Conservation (phyloP, 257 asterid genomes). For the Striga asiatica region DNA sequence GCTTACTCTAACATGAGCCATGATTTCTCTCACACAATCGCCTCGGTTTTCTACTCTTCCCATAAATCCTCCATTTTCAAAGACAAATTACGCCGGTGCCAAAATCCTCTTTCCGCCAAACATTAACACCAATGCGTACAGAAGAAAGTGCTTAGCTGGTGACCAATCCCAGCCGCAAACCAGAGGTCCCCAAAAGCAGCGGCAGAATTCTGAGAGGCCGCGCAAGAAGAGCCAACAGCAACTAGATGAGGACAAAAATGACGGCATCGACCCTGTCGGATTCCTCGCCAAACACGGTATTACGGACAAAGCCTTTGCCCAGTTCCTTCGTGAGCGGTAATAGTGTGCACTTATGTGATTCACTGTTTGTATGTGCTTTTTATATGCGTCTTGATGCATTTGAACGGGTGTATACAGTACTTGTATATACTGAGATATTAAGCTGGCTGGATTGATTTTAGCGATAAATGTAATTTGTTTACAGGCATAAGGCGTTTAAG, state of each 20-base stretch:
- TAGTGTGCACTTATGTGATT: not conserved
- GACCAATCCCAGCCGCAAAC: constrained; percentile 20
- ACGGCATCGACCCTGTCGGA: constrained; percentile 78
- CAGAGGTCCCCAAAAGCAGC: constrained; percentile 1
- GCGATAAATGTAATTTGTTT: constrained; percentile 4
- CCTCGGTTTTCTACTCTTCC: constrained; percentile 20
- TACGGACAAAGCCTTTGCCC: constrained; percentile 56
- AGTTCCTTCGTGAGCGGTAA: constrained; percentile 89
- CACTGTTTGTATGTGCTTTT: not conserved
- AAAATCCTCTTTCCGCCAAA: constrained; percentile 12
- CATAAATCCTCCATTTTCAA: constrained; percentile 4
- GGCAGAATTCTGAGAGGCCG: constrained; percentile 20
- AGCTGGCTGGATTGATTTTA: constrained; percentile 1
- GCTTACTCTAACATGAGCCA: constrained; percentile 4
- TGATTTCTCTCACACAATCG: constrained; percentile 28
- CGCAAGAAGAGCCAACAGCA: constrained; percentile 25
- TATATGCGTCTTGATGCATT: not conserved
- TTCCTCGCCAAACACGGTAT: constrained; percentile 65
- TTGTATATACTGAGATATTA: constrained; percentile 4
- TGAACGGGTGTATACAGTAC: not conserved
- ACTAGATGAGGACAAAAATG: constrained; percentile 22
- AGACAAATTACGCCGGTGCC: constrained; percentile 1
- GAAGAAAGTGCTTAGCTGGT: constrained; percentile 29
- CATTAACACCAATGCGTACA: not conserved
- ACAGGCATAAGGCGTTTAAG: constrained; percentile 77